Conservation (phyloP, 2,329 filamentous ascomycete species). For the Moelleriella libera region DNA sequence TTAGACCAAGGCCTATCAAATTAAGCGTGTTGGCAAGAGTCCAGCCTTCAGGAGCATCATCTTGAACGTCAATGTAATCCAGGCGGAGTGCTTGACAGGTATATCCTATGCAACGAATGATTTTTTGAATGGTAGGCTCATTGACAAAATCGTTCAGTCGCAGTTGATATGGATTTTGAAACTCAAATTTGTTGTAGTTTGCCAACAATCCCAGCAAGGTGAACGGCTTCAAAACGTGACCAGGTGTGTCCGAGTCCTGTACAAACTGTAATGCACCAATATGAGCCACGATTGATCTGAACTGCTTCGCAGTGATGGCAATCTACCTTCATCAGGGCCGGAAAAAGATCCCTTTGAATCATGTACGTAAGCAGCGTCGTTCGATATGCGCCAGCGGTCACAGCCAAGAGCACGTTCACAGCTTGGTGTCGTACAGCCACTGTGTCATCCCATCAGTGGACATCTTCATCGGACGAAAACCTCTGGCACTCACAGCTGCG, state of each 20-base stretch:
- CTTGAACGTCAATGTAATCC: conserved; percentile 73
- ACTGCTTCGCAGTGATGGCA: conserved; percentile 1
- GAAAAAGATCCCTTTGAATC: conserved; percentile 87
- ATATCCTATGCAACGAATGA: conserved; percentile 61
- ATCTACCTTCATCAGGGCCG: conserved; percentile 79
- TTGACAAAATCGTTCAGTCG: conserved; percentile 94
- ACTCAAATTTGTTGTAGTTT: conserved; percentile 99
- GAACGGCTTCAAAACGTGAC: conserved; percentile 58
- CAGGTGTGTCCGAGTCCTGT: conserved; percentile 57
- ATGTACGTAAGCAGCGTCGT: conserved; percentile 91
- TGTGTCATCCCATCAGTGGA: conserved; percentile 17
- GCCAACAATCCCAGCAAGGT: conserved; percentile 73
- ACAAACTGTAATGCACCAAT: conserved; percentile 43
- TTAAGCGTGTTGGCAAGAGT: conserved; percentile 64
- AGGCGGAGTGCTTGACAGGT: conserved; percentile 55
- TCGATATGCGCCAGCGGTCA: conserved; percentile 88
- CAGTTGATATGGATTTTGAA: conserved; percentile 88
- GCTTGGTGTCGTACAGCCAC: conserved; percentile 67
- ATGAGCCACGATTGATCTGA: conserved; percentile 1
- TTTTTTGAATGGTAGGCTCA: conserved; percentile 69
- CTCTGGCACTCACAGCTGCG: conserved; percentile 43
- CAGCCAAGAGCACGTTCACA: conserved; percentile 65
- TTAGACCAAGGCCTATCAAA: conserved; percentile 69
- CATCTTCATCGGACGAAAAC: not conserved
- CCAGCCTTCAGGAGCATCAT: conserved; percentile 87